Evolutionary conservation across 345 rosid species (phyloP).

Genomic region (Eucalyptus globulus): DNA sequence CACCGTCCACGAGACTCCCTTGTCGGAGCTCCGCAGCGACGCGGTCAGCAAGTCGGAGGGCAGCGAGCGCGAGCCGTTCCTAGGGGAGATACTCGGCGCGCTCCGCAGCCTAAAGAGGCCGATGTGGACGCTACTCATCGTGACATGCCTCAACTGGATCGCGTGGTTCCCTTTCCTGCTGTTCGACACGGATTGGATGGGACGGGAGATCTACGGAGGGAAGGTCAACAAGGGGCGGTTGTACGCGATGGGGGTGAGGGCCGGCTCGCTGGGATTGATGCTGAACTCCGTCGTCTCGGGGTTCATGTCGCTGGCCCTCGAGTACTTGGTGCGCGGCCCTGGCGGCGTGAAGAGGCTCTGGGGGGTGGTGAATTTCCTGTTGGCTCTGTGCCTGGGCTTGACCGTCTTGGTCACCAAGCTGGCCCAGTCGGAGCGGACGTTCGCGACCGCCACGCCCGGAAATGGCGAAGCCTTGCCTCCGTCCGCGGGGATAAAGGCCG

Average conservation of each 20-base stretch:
- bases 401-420: not conserved
- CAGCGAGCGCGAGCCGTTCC: not conserved
- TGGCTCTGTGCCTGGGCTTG: not conserved
- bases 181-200: conserved; percentile 51
- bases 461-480: not conserved
- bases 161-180: conserved; percentile 42
- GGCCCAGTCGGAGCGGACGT: not conserved
- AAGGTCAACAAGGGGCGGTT: not conserved
- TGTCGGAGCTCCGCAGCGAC: not conserved
- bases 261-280: conserved; percentile 31
- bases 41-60: not conserved
- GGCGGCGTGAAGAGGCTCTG: conserved; percentile 9
- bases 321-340: conserved; percentile 2
- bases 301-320: conserved; percentile 14
- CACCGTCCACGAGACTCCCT: conserved; percentile 11
- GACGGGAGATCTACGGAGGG: conserved; percentile 37
- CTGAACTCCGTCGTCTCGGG: conserved; percentile 30
- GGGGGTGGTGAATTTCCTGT: conserved; percentile 1
- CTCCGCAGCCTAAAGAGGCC: conserved; percentile 12
- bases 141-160: conserved; percentile 38
- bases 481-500: not conserved
- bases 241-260: conserved; percentile 26
- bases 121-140: conserved; percentile 28
- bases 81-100: conserved; percentile 12
- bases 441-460: not conserved